Conservation (phyloP, 352 stramenopile species). For the Phytophthora constricta region DNA sequence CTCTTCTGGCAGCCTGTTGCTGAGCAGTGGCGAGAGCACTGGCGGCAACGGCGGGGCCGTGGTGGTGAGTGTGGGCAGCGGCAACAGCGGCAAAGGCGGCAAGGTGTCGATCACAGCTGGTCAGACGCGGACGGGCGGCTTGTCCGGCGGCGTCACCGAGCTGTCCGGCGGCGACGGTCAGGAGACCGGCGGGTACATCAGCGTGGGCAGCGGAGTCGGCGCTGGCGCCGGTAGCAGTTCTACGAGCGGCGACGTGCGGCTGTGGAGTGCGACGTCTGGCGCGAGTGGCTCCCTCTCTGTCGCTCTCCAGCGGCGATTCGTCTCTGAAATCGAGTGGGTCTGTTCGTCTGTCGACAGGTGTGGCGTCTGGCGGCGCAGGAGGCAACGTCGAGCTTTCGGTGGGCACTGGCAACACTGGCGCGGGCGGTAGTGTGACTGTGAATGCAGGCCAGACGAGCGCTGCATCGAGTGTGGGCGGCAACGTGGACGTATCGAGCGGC, state of each 20-base stretch:
- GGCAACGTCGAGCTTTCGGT: constrained; percentile 31
- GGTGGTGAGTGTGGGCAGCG: constrained; percentile 35
- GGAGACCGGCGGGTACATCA: not conserved
- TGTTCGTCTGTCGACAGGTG: constrained; percentile 8
- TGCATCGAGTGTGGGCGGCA: constrained; percentile 27
- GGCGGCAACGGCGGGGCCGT: constrained; percentile 11
- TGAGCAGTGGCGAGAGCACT: constrained; percentile 2
- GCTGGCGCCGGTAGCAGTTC: not conserved
- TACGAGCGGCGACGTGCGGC: not conserved
- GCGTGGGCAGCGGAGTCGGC: constrained; percentile 5
- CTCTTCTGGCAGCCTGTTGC: not conserved
- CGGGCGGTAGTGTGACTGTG: not conserved
- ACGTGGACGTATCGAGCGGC: constrained; percentile 36
- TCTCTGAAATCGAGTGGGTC: not conserved
- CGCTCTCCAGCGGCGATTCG: not conserved
- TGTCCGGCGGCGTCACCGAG: constrained; percentile 6
- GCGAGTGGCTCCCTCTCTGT: not conserved
- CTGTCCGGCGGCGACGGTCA: not conserved
- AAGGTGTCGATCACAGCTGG: constrained; percentile 3
- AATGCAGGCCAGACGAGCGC: constrained; percentile 16
- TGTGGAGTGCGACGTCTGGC: not conserved
- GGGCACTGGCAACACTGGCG: constrained; percentile 20
- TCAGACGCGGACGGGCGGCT: not conserved
- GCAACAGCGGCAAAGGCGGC: constrained; percentile 17
- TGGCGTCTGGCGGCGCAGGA: constrained; percentile 5